These are phyloP conservation scores for Geosmithia flava DNA, from an alignment of 2,329 filamentous ascomycete species.

Conservation along the genomic window DNA sequence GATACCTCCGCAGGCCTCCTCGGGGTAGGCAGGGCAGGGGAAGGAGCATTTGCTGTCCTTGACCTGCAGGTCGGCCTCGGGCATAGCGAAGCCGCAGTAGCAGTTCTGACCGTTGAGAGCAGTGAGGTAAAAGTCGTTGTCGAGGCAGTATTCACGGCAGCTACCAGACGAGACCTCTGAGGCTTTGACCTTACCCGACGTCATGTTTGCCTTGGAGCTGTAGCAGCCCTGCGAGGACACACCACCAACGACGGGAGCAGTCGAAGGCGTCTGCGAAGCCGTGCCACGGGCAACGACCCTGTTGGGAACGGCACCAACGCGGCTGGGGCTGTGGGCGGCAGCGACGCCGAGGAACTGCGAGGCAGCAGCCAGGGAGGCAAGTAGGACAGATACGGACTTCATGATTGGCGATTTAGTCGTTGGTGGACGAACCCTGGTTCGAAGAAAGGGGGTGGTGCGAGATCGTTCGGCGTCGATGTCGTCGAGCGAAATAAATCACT, in stretches of 20 bases:
- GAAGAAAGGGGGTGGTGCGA: no score
- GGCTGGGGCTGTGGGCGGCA: slow-evolving; percentile 5
- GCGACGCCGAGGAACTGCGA: slow-evolving; percentile 10
- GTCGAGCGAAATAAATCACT: slow-evolving; percentile 2
- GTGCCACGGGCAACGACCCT: slow-evolving; percentile 2
- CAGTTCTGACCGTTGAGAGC: slow-evolving; percentile 49
- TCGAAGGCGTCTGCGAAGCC: slow-evolving; percentile 20
- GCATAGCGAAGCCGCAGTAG: slow-evolving; percentile 61
- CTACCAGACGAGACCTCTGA: slow-evolving; percentile 20
- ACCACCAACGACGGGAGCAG: slow-evolving; percentile 20
- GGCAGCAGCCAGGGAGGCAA: slow-evolving; percentile 14
- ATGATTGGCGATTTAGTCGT: slow-evolving; percentile 8
- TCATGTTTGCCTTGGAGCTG: slow-evolving; percentile 26
- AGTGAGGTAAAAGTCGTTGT: slow-evolving; percentile 40
- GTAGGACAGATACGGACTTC: slow-evolving; percentile 16
- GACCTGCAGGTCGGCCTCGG: slow-evolving; percentile 40
- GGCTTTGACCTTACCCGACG: slow-evolving; percentile 8
- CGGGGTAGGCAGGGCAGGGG: slow-evolving; percentile 49
- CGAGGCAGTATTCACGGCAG: slow-evolving; percentile 27
- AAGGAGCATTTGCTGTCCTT: slow-evolving; percentile 44
- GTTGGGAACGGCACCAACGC: background rate
- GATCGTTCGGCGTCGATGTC: background rate
- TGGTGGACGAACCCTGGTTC: no score
- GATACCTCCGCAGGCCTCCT: slow-evolving; percentile 45
- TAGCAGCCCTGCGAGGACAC: slow-evolving; percentile 39